phyloP scores from a whole-genome alignment of 75 land plant species.

The Sequoia sempervirens region DNA sequence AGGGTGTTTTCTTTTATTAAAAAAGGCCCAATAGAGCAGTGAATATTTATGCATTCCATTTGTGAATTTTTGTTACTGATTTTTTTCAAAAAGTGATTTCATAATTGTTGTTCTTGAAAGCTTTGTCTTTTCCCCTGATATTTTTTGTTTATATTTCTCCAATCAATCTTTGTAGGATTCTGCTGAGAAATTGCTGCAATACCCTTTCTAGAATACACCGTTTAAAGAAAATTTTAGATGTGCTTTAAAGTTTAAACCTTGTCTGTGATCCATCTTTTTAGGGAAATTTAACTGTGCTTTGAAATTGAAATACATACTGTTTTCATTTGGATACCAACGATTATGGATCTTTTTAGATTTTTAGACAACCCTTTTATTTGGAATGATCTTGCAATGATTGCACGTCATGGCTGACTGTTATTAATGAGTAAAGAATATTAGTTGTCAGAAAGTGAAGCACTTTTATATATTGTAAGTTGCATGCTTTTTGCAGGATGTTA shows the following conservation, averaged over 20 bases:
- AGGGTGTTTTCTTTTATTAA: no score
- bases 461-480: neutral
- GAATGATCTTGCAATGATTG: neutral
- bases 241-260: neutral
- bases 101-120: neutral
- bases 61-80: no score
- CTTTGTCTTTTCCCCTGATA: neutral
- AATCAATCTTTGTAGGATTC: neutral
- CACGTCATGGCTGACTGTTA: neutral
- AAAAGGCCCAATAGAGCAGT: no score
- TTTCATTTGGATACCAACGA: neutral
- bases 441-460: slow-evolving; percentile 39
- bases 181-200: neutral
- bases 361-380: neutral
- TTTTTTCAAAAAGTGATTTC: neutral
- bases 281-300: neutral
- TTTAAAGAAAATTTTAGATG: neutral
- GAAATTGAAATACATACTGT: neutral
- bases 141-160: neutral
- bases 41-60: neutral
- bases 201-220: neutral
- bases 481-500: slow-evolving; percentile 33
- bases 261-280: neutral
- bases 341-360: neutral
- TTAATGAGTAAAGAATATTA: neutral